Evolutionary conservation across 192 early-diverging fungal genomes (phyloP).

Genomic region (Bifiguratus adelaidae): DNA sequence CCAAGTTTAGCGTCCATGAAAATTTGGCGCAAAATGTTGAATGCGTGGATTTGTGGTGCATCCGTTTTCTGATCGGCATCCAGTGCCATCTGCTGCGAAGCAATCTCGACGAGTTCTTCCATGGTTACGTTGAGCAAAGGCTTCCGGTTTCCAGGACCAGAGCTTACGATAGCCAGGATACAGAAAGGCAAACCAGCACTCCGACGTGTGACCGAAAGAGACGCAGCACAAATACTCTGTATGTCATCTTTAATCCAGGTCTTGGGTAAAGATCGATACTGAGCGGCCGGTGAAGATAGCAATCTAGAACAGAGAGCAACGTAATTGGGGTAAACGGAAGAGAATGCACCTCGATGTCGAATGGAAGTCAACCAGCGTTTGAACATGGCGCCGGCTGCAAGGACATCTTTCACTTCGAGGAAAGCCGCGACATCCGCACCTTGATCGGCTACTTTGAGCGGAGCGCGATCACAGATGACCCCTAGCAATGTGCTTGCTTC

Average conservation of each 20-base stretch:
- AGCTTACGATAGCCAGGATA: conserved; percentile 72
- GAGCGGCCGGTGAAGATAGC: conserved; percentile 43
- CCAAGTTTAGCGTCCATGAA: conserved; percentile 77
- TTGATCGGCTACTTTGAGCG: conserved; percentile 10
- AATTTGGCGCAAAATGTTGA: conserved; percentile 77
- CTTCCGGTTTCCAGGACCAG: conserved; percentile 46
- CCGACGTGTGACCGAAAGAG: conserved; percentile 90
- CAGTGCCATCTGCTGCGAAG: conserved; percentile 14
- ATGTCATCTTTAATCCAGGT: too few relatives aligned
- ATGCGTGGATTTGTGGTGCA: conserved; percentile 87
- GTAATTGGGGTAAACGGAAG: conserved; percentile 76
- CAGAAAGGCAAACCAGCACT: conserved; percentile 83
- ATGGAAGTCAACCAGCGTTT: conserved; percentile 53
- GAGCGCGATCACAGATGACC: conserved; percentile 31
- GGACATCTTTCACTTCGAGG: conserved; percentile 2
- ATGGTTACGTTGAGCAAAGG: conserved; percentile 55
- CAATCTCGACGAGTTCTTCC: conserved; percentile 58
- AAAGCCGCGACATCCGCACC: neutral
- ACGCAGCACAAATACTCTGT: too few relatives aligned
- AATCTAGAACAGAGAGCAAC: conserved; percentile 58
- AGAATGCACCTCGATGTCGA: conserved; percentile 88
- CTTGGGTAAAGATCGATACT: too few relatives aligned
- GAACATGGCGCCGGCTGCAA: conserved; percentile 38
- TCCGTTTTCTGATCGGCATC: conserved; percentile 60
- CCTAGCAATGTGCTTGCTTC: conserved; percentile 54